Evolutionary conservation across 768 basidiomycete genomes (phyloP), one percentile per base, ranked within the genome.

Genomic region (Serendipita indica): DNA sequence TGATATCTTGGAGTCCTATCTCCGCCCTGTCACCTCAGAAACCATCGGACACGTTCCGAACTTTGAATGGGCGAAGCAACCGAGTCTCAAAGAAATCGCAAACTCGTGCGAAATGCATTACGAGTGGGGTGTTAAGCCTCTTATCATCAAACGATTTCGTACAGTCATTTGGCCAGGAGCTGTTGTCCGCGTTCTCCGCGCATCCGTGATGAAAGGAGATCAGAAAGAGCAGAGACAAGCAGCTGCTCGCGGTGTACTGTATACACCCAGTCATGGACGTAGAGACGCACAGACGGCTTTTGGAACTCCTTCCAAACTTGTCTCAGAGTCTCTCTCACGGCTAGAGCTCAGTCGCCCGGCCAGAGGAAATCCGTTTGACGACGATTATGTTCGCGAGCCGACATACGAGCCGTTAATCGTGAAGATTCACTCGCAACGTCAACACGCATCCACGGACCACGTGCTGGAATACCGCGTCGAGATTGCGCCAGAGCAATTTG

Each of bases 61-160:
- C 72, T 67, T 73, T 1, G 64, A 68, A 59, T 80, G 78, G 78
- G 65, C 66, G 33, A 66, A 69, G 57, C 86, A 89, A 61, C 84
- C 85, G 0, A 80, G 84, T 63, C 71, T 89, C 0, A 77, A 77
- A 14, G 79, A 78, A 58, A 77, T 93, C 14, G 90, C 92, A 0
- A 78, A 72, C 7, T 74, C 83, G 2, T 93, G 90, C 72, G 92
- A 96, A 69, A 75, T 82, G 46, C 86, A 83, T 67, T 94, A 94
- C 62, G 91, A 93, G 67, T 96, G 91, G 91, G 91, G 91, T 0
- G 82, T 88, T 54, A 82, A 76, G 64, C 84, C 89, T 49, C 74
- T 81, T 2, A 88, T 94, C 58, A 77, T 87, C 63, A 88, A 88
- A 63, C 82, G 89, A 10, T 91, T 93, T 66, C 75, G 86, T 65